These are phyloP conservation scores for Athelia psychrophila DNA, from an alignment of 1,284 basidiomycete genomes.

Conservation along the genomic window DNA sequence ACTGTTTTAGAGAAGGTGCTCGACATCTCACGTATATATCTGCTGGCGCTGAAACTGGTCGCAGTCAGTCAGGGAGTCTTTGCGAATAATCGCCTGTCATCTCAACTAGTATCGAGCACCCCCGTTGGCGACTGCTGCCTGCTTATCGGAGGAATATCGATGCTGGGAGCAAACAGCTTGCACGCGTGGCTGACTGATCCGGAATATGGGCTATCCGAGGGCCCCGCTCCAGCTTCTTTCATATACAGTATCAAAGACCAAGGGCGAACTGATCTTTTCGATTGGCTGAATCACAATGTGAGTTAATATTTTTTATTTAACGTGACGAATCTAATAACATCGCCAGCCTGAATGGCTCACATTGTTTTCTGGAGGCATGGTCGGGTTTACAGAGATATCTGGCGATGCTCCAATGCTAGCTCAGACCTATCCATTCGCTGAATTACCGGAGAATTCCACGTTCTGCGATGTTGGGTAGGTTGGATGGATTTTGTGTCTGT, in stretches of 20 bases:
- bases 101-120: background rate
- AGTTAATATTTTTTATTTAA: background rate
- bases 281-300: background rate
- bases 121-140: background rate
- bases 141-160: background rate
- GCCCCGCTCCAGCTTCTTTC: background rate
- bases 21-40: too few species aligned
- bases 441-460: too few species aligned
- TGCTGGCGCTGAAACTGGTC: too few species aligned
- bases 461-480: background rate
- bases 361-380: background rate
- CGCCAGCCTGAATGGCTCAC: background rate
- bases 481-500: background rate
- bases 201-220: background rate
- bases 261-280: background rate
- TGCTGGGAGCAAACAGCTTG: background rate
- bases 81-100: conserved; percentile 30
- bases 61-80: conserved; percentile 26
- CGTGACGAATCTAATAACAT: too few species aligned
- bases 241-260: background rate
- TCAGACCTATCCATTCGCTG: too few species aligned
- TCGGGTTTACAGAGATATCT: background rate
- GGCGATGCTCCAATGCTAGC: background rate
- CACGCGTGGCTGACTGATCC: background rate
- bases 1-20: conserved; percentile 36